Evolutionary conservation across 768 basidiomycete species (phyloP).

Genomic region (Amanita phalloides): DNA sequence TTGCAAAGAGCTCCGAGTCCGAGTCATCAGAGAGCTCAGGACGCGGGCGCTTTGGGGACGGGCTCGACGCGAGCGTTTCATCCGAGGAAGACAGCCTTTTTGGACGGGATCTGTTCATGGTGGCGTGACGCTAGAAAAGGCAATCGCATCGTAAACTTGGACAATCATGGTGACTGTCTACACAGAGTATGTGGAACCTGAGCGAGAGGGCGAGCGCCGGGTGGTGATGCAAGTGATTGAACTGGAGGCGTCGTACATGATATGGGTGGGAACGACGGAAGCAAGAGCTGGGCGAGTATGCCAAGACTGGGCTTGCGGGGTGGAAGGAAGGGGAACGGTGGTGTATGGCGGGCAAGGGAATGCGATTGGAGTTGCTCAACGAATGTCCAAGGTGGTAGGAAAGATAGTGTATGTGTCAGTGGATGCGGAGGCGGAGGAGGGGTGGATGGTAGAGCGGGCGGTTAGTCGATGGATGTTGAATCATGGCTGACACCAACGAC

Average conservation of each 20-base stretch:
- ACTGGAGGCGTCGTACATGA: constrained; percentile 68
- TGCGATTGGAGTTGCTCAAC: neutral
- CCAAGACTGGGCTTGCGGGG: constrained; percentile 76
- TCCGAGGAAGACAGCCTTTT: neutral
- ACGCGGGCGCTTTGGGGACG: neutral
- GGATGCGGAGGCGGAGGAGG: constrained; percentile 35
- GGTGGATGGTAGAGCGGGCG: constrained; percentile 53
- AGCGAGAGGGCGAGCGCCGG: constrained; percentile 40
- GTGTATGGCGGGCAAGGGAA: neutral
- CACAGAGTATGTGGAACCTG: constrained; percentile 37
- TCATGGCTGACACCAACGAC: constrained; percentile 66
- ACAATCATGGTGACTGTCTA: constrained; percentile 26
- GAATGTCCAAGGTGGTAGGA: neutral
- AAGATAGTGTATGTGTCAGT: constrained; percentile 25
- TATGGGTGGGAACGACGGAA: constrained; percentile 67
- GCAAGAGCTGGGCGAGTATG: constrained; percentile 40
- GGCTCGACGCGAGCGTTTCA: neutral
- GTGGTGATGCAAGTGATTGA: constrained; percentile 57
- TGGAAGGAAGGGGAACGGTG: constrained; percentile 27
- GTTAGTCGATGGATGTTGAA: constrained; percentile 17
- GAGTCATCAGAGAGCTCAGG: neutral
- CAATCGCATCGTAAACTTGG: neutral
- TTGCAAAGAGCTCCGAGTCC: neutral
- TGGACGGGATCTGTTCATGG: neutral
- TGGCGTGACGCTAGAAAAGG: neutral